These are phyloP conservation scores for Linum usitatissimum DNA, from an alignment of 345 rosid species.

Conservation along the genomic window DNA sequence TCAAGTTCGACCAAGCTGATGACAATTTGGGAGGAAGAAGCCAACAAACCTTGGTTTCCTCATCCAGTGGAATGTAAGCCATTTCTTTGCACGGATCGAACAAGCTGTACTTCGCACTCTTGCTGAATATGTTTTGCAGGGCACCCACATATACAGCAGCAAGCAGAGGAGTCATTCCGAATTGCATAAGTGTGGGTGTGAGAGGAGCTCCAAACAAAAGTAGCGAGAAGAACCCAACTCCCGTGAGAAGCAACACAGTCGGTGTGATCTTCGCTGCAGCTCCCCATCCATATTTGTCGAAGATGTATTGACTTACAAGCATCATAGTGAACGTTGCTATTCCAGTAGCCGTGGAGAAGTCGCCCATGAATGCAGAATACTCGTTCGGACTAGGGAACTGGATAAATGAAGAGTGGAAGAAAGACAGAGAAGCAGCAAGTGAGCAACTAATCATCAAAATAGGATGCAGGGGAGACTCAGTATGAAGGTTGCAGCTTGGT, in stretches of 20 bases:
- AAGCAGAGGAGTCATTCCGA: conserved; percentile 92
- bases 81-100: conserved; percentile 99
- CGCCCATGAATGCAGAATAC: conserved; percentile 96
- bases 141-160: conserved; percentile 98
- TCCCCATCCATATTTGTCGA: conserved; percentile 92
- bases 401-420: not conserved
- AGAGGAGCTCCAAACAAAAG: conserved; percentile 69
- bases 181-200: conserved; percentile 52
- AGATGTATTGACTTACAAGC: conserved; percentile 80
- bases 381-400: conserved; percentile 98
- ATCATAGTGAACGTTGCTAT: conserved; percentile 86
- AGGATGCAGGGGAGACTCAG: not conserved
- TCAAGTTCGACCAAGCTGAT: not conserved
- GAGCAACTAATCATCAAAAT: not conserved
- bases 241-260: conserved; percentile 72
- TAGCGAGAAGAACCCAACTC: conserved; percentile 87
- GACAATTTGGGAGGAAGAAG: not conserved
- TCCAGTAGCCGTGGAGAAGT: conserved; percentile 91
- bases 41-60: conserved; percentile 76
- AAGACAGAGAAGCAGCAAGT: conserved; percentile 2
- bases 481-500: conserved; percentile 4
- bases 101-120: conserved; percentile 98
- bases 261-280: conserved; percentile 90
- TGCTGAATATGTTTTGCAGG: conserved; percentile 97
- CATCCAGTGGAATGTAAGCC: conserved; percentile 94